Conservation (phyloP, 176 grass and related monocot genomes). For the Carex pumila region DNA sequence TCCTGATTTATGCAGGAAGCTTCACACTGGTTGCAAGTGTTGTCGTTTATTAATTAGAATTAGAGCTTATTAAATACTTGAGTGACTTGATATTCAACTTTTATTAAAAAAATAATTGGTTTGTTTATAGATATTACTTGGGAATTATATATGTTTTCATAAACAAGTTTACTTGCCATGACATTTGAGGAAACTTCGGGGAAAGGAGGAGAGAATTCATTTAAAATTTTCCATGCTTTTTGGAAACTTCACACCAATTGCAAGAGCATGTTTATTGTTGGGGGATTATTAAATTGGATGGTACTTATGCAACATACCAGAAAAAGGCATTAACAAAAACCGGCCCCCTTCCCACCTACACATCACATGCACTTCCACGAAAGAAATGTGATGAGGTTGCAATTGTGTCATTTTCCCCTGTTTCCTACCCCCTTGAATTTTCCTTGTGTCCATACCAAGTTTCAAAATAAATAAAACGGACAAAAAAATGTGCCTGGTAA, state of each 20-base stretch:
- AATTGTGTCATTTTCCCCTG: constrained; percentile 2
- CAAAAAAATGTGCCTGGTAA: neutral
- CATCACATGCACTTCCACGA: constrained; percentile 7
- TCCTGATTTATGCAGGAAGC: neutral
- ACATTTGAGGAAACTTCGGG: neutral
- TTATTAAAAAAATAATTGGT: too few species aligned
- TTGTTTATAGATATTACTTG: too few species aligned
- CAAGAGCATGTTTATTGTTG: constrained; percentile 7
- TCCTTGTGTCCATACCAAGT: neutral
- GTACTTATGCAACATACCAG: neutral
- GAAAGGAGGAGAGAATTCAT: neutral
- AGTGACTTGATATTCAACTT: too few species aligned
- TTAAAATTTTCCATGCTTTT: neutral
- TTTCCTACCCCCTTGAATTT: neutral
- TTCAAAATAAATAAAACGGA: neutral
- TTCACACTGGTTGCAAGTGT: neutral
- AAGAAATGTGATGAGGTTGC: constrained; percentile 13
- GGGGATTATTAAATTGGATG: neutral
- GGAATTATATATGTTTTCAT: neutral
- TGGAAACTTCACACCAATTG: constrained; percentile 8
- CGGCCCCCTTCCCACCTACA: constrained; percentile 2
- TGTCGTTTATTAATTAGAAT: neutral
- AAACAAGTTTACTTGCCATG: neutral
- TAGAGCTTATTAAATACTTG: neutral
- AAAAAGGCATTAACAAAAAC: neutral